phyloP scores from a whole-genome alignment of 306 rosid genomes.

The Quercus wislizeni region DNA sequence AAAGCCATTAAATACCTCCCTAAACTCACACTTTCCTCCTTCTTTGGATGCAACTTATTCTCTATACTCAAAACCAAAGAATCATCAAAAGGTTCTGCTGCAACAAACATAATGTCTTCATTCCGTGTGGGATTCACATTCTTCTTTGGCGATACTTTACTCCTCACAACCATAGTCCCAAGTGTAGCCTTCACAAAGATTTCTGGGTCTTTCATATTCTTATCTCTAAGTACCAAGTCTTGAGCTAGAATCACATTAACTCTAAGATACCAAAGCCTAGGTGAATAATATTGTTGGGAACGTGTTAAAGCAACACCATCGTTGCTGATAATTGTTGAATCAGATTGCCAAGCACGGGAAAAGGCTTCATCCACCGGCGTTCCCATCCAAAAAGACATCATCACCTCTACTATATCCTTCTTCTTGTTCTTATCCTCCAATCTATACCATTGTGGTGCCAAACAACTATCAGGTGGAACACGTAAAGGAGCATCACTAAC shows the following conservation, averaged over 20 bases:
- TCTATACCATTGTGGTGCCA: constrained; percentile 35
- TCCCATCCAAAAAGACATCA: constrained; percentile 17
- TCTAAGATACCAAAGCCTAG: constrained; percentile 24
- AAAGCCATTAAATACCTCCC: too few species aligned
- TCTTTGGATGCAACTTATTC: too few species aligned
- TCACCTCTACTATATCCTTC: constrained; percentile 4
- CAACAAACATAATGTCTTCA: too few species aligned
- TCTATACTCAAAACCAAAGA: too few species aligned
- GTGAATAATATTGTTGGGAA: constrained; percentile 36
- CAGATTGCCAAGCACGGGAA: constrained; percentile 36
- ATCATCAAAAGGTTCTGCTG: too few species aligned
- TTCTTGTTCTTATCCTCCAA: not conserved
- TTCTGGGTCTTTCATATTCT: not conserved
- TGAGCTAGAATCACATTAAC: too few species aligned
- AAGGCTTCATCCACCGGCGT: constrained; percentile 25
- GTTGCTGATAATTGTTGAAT: constrained; percentile 6
- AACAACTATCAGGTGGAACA: constrained; percentile 5
- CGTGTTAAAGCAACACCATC: constrained; percentile 1
- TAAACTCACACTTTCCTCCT: too few species aligned
- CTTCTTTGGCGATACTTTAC: not conserved
- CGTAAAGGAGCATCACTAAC: not conserved
- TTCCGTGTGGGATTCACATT: constrained; percentile 10
- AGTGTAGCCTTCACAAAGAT: not conserved
- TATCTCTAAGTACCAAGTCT: too few species aligned
- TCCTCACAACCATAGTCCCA: not conserved